phyloP scores from a whole-genome alignment of 495 filamentous ascomycete species.

The Lepidopterella palustris region DNA sequence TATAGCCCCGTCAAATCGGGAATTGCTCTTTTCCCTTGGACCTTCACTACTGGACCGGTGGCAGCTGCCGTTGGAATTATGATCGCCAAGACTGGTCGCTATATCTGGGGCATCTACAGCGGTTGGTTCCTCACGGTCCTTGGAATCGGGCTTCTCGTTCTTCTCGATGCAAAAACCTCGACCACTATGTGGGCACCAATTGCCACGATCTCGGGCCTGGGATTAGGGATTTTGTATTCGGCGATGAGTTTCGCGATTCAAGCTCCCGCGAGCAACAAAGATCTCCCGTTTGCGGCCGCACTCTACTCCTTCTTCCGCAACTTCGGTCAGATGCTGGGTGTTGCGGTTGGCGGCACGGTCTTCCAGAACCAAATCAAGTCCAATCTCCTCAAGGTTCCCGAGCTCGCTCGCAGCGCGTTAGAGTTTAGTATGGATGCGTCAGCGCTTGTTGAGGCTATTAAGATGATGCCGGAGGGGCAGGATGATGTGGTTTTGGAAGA shows the following conservation, averaged over 20 bases:
- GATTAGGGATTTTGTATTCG: slow-evolving; percentile 45
- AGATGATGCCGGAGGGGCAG: slow-evolving; percentile 23
- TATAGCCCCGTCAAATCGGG: slow-evolving; percentile 48
- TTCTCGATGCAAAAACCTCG: slow-evolving; percentile 41
- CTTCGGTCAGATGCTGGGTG: slow-evolving; percentile 57
- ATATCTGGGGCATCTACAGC: slow-evolving; percentile 44
- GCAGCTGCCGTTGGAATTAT: slow-evolving; percentile 36
- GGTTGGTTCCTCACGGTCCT: slow-evolving; percentile 46
- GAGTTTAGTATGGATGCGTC: slow-evolving; percentile 42
- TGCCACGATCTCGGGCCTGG: slow-evolving; percentile 42
- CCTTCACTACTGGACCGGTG: slow-evolving; percentile 44
- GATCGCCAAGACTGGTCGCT: slow-evolving; percentile 39
- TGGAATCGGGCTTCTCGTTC: slow-evolving; percentile 41
- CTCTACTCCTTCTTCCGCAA: slow-evolving; percentile 54
- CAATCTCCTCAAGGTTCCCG: slow-evolving; percentile 32
- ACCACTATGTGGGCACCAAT: slow-evolving; percentile 41
- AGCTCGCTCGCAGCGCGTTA: slow-evolving; percentile 18
- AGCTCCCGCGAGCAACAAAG: slow-evolving; percentile 37
- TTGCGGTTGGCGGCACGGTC: slow-evolving; percentile 51
- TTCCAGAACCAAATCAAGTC: slow-evolving; percentile 49
- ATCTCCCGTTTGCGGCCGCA: slow-evolving; percentile 42
- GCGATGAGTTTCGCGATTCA: slow-evolving; percentile 44
- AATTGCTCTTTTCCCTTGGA: slow-evolving; percentile 51
- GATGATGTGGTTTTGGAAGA: slow-evolving; percentile 12
- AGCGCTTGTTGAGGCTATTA: slow-evolving; percentile 37